Percentiles rank a stretch among this genome's conserved stretches.
These are phyloP conservation scores for Arabidopsis hybrid DNA, from an alignment of 441 rosid species.

Conservation along the genomic window DNA sequence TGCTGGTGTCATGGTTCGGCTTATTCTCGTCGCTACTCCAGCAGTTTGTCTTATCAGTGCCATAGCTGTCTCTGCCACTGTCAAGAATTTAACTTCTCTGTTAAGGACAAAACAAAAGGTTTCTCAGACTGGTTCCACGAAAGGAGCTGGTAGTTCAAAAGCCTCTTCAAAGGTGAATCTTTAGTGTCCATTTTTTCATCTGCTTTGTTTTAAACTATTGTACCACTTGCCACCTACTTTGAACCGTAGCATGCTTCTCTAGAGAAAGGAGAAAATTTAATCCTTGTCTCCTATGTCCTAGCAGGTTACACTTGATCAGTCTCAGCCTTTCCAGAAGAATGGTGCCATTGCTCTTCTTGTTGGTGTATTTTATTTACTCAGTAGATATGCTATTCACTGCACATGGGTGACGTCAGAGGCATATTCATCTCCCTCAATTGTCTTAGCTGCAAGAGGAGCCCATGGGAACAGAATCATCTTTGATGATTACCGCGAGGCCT, in stretches of 20 bases:
- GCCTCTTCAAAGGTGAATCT: slow-evolving; percentile 84
- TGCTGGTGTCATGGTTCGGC: slow-evolving; percentile 99
- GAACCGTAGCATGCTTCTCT: slow-evolving; percentile 1
- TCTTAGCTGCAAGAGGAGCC: slow-evolving; percentile 98
- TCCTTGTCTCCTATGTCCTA: slow-evolving; percentile 33
- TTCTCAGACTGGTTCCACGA: slow-evolving; percentile 65
- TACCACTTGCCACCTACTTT: background rate
- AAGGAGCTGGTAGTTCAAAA: slow-evolving; percentile 72
- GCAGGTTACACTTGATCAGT: slow-evolving; percentile 87
- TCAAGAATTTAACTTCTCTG: slow-evolving; percentile 79
- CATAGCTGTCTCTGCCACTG: slow-evolving; percentile 93
- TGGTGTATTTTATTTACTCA: slow-evolving; percentile 89
- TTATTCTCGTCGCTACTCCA: slow-evolving; percentile 97
- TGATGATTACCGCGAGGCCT: slow-evolving; percentile 99
- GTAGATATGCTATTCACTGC: slow-evolving; percentile 91
- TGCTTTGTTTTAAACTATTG: background rate
- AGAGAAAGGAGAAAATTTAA: slow-evolving; percentile 17
- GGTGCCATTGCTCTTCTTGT: slow-evolving; percentile 89
- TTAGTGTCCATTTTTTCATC: slow-evolving; percentile 4
- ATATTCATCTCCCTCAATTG: slow-evolving; percentile 98
- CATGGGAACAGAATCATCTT: slow-evolving; percentile 95
- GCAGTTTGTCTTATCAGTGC: slow-evolving; percentile 97
- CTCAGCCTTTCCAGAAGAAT: slow-evolving; percentile 93
- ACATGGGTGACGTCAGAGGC: slow-evolving; percentile 99
- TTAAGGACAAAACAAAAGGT: slow-evolving; percentile 78